Evolutionary conservation across 192 early-diverging fungal genomes (phyloP).

Genomic region (Irineochytrium annulatum): DNA sequence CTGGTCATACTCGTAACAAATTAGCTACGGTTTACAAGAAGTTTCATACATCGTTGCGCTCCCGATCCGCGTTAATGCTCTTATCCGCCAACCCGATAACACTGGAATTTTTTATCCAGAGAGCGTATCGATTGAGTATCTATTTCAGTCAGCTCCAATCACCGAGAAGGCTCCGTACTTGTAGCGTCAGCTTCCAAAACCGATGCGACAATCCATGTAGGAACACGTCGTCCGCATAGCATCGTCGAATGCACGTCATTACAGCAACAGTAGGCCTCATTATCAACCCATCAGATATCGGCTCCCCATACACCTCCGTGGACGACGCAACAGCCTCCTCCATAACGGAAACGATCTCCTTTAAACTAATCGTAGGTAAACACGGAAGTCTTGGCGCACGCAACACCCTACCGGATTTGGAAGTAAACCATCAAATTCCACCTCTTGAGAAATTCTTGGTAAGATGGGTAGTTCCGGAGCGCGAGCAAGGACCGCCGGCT

Average conservation of each 20-base stretch:
- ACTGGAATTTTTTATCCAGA: background rate
- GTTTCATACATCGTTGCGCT: background rate
- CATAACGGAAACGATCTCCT: conserved; percentile 34
- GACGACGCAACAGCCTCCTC: conserved; percentile 11
- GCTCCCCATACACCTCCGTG: background rate
- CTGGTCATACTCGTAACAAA: background rate
- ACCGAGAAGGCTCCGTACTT: conserved; percentile 14
- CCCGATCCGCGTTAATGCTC: background rate
- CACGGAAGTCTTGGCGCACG: background rate
- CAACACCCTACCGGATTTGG: conserved; percentile 32
- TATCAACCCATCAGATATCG: background rate
- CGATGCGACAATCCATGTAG: conserved; percentile 17
- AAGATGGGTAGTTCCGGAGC: conserved; percentile 23
- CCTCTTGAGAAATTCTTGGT: conserved; percentile 37
- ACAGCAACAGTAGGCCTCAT: conserved; percentile 13
- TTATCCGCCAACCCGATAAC: background rate
- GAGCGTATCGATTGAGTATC: background rate
- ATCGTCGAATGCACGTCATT: conserved; percentile 15
- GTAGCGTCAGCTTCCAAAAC: conserved; percentile 42
- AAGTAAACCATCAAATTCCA: conserved; percentile 47
- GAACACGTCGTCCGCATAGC: conserved; percentile 34
- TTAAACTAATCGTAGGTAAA: conserved; percentile 18
- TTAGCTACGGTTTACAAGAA: background rate
- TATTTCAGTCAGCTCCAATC: background rate
- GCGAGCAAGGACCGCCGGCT: conserved; percentile 3